phyloP scores from a whole-genome alignment of 768 basidiomycete genomes.

The Tulasnella sp. region DNA sequence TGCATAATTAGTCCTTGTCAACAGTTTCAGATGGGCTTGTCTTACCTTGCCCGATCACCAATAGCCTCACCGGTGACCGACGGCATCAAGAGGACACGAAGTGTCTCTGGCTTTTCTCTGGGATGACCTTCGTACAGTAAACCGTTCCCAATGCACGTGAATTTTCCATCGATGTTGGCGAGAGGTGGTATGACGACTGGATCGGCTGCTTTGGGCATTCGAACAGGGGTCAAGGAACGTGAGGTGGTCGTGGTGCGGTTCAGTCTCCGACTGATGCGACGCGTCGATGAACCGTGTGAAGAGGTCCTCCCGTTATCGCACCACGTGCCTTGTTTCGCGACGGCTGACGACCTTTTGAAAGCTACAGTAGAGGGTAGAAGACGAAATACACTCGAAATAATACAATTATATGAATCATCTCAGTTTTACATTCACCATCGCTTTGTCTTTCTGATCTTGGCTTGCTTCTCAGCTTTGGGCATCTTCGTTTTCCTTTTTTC shows the following conservation, averaged over 20 bases:
- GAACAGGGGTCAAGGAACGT: not conserved
- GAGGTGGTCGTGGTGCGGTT: not conserved
- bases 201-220: conserved; percentile 7
- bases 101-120: not conserved
- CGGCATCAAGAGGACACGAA: not conserved
- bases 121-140: conserved; percentile 7
- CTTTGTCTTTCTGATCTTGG: conserved; percentile 45
- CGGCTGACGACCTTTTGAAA: not conserved
- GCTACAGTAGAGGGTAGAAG: not conserved
- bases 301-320: not conserved
- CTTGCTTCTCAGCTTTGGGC: conserved; percentile 91
- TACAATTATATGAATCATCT: not conserved
- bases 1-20: not conserved
- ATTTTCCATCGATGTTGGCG: not conserved
- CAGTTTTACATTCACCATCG: not conserved
- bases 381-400: not conserved
- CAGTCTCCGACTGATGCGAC: not conserved
- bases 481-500: conserved; percentile 89
- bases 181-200: conserved; percentile 8
- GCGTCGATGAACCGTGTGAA: not conserved
- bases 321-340: not conserved
- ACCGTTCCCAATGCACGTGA: conserved; percentile 8
- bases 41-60: not conserved
- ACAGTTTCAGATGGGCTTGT: not conserved
- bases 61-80: not conserved